phyloP scores from a whole-genome alignment of 495 filamentous ascomycete genomes.

The Aeminium ludgeri region DNA sequence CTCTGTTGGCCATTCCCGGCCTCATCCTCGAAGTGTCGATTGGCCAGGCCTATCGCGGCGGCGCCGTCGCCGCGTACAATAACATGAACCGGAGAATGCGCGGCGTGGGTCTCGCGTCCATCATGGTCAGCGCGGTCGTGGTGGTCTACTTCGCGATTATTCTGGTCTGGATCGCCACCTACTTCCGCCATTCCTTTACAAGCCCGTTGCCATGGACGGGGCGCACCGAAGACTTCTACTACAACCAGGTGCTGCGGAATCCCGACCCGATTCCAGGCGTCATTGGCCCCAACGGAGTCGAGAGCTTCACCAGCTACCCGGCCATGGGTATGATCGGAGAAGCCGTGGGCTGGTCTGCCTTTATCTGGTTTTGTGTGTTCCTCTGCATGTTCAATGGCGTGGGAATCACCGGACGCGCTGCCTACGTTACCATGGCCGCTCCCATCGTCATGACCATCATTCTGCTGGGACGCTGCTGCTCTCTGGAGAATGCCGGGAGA shows the following conservation, averaged over 20 bases:
- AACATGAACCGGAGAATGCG: not conserved
- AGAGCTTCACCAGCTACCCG: not conserved
- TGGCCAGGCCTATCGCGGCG: not conserved
- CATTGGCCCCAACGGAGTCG: not conserved
- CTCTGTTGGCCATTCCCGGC: not conserved
- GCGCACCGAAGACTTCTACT: not conserved
- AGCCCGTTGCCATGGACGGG: conserved; percentile 1
- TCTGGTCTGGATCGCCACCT: not conserved
- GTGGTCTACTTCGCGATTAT: conserved; percentile 2
- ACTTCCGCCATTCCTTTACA: conserved; percentile 1
- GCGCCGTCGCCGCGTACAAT: not conserved
- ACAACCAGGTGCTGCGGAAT: not conserved
- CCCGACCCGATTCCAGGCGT: not conserved
- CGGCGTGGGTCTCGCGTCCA: not conserved
- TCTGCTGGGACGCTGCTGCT: not conserved
- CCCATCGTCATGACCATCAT: not conserved
- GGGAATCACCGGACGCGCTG: not conserved
- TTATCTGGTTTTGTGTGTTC: not conserved
- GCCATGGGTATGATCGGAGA: not conserved
- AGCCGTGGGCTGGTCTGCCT: not conserved
- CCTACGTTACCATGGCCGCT: not conserved
- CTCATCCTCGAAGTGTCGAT: conserved; percentile 1
- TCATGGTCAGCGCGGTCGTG: not conserved
- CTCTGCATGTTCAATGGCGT: not conserved
- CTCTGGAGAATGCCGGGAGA: not conserved